Evolutionary conservation across 306 rosid genomes (phyloP).

Genomic region (Urtica urens): DNA sequence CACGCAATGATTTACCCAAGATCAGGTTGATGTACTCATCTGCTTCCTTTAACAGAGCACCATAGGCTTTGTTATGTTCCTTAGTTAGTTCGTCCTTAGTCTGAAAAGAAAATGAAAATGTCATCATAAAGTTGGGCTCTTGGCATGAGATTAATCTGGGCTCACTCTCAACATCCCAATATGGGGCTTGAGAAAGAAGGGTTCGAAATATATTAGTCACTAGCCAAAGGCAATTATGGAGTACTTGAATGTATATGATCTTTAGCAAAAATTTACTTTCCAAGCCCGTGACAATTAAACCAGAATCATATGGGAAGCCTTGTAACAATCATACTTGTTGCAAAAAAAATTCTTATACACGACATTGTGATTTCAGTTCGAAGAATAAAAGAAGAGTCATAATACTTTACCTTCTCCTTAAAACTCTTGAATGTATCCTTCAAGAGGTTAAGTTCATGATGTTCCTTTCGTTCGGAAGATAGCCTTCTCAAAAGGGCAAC

Average conservation of each 20-base stretch:
- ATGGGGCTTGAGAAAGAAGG: too few species aligned
- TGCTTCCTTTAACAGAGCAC: constrained; percentile 47
- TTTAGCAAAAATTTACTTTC: too few species aligned
- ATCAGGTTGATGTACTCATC: constrained; percentile 48
- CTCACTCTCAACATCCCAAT: too few species aligned
- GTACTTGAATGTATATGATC: too few species aligned
- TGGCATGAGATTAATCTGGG: neutral
- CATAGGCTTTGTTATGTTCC: constrained; percentile 28
- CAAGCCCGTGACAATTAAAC: too few species aligned
- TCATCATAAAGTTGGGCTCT: neutral
- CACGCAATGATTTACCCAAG: constrained; percentile 35
- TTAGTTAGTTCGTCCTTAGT: constrained; percentile 46
- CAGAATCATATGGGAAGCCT: too few species aligned
- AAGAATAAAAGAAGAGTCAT: too few species aligned
- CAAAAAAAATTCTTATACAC: too few species aligned
- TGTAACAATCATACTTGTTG: too few species aligned
- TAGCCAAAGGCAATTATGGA: too few species aligned
- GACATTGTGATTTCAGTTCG: too few species aligned
- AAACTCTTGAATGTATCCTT: constrained; percentile 53
- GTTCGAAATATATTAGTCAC: too few species aligned
- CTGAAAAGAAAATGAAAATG: constrained; percentile 19
- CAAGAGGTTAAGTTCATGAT: constrained; percentile 47
- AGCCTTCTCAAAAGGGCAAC: constrained; percentile 53
- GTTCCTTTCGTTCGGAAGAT: constrained; percentile 58
- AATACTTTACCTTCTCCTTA: constrained; percentile 46